Conservation (phyloP, 768 basidiomycete genomes). For the Panaeolus cyanescens region DNA sequence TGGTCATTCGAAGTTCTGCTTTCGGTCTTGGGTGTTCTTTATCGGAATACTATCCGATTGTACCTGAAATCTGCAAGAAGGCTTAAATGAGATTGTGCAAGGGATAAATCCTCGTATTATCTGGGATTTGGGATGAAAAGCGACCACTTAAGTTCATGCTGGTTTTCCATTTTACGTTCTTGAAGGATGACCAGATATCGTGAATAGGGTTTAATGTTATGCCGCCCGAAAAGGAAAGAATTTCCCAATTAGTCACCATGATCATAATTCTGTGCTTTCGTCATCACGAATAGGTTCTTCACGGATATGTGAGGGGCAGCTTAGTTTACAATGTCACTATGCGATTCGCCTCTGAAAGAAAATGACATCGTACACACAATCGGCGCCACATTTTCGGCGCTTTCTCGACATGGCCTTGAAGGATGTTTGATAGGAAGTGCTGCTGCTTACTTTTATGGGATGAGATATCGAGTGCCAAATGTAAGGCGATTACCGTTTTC, state of each 20-base stretch:
- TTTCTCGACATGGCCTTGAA: slow-evolving; percentile 6
- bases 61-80: neutral
- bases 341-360: neutral
- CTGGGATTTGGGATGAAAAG: too few species aligned
- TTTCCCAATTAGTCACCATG: neutral
- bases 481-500: neutral
- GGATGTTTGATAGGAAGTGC: slow-evolving; percentile 16
- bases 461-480: slow-evolving; percentile 17
- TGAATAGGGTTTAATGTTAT: too few species aligned
- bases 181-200: too few species aligned
- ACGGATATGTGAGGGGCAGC: neutral
- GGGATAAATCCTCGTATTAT: too few species aligned
- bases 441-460: slow-evolving; percentile 14
- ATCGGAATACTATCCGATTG: neutral
- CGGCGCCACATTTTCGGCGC: neutral
- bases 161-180: too few species aligned
- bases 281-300: neutral
- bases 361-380: neutral
- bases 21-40: neutral
- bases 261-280: neutral
- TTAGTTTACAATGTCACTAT: neutral
- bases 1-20: neutral
- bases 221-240: neutral
- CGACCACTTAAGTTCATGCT: too few species aligned
- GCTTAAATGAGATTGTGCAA: too few species aligned